Base-by-base conservation (phyloP, 768 basidiomycete species). In the Scleroderma bovista region DNA sequence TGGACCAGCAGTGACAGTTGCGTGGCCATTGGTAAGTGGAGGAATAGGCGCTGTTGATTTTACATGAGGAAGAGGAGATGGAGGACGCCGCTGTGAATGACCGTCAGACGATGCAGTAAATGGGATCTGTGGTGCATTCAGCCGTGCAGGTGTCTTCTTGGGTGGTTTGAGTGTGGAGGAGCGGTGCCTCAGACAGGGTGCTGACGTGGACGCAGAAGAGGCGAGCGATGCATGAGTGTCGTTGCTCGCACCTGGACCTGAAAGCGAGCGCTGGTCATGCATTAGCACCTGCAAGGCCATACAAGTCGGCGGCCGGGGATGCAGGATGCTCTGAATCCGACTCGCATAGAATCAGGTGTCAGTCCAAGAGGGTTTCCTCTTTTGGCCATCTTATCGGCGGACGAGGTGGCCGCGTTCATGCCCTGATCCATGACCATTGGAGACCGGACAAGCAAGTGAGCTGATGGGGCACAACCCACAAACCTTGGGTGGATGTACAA, bases 111-210 rank as follows among this genome's bases (percentile, higher is more conserved):
- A 20, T 32, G 12, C 6, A 15, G 23, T 32, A 20, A 7, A 24
- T 15, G 41, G 19, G 34, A 15, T 10, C 9, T 33, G 47, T 23
- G n/a, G 37, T 5, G 52, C 38, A 40, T 53, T 48, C 17, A 54
- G 43, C 17, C 32, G 51, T 5, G 56, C 22, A 3, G 50, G 56
- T 6, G 23, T 16, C 17, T 39, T 48, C 47, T 39, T 41, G 39
- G 39, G 26, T 15, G 47, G 47, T 24, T 42, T 48, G 39, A 48
- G 47, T 1, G 47, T 48, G 20, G 47, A 48, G 39, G 60, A 61
- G 49, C 60, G 60, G 49, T 62, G 51, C 46, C 60, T 33, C 3
- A 40, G 46, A 12, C 12, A 12, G 3, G 44, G 44, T 11, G 46
- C 34, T 31, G 46, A 47, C 19, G 46, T 38, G 34, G 46, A 37